Percentiles rank a stretch among this genome's conserved stretches.
Evolutionary conservation across 768 basidiomycete species (phyloP).

Genomic region (Pleurotus tuoliensis): DNA sequence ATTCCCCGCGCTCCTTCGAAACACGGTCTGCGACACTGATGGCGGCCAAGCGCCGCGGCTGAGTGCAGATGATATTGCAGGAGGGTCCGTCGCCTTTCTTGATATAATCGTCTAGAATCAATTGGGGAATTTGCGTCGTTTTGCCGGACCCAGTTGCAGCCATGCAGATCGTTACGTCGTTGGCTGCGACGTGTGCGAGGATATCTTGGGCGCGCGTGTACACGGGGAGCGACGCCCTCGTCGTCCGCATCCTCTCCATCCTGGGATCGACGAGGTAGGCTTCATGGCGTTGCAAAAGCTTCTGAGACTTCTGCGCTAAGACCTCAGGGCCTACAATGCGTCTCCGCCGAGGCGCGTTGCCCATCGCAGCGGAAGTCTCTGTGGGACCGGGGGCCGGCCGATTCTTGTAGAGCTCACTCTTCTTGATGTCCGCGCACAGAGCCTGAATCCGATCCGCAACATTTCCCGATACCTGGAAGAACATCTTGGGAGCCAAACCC

Average conservation of each 20-base stretch:
- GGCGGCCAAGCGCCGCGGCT: conserved; percentile 88
- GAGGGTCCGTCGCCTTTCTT: conserved; percentile 71
- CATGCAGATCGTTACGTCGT: conserved; percentile 88
- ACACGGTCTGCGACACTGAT: conserved; percentile 90
- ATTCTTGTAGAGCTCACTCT: conserved; percentile 62
- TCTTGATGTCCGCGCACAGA: conserved; percentile 62
- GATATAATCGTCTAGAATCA: conserved; percentile 84
- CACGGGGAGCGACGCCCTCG: conserved; percentile 71
- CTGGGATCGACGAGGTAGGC: conserved; percentile 57
- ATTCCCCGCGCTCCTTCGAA: conserved; percentile 80
- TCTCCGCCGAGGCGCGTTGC: neutral
- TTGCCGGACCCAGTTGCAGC: conserved; percentile 91
- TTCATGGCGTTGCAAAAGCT: conserved; percentile 49
- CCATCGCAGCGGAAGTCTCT: conserved; percentile 1
- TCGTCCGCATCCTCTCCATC: conserved; percentile 62
- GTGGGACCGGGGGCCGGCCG: conserved; percentile 38
- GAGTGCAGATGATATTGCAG: conserved; percentile 92
- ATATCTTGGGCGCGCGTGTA: conserved; percentile 64
- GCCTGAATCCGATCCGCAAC: conserved; percentile 71
- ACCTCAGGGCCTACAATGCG: conserved; percentile 19
- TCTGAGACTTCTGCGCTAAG: conserved; percentile 49
- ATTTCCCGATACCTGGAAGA: conserved; percentile 56
- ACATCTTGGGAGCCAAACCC: conserved; percentile 66
- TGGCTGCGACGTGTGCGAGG: conserved; percentile 59
- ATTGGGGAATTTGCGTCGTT: conserved; percentile 92